Percentiles rank a stretch among this genome's conserved stretches.
Evolutionary conservation across 2,329 filamentous ascomycete genomes (phyloP).

Genomic region (Paradendryphiella salina): DNA sequence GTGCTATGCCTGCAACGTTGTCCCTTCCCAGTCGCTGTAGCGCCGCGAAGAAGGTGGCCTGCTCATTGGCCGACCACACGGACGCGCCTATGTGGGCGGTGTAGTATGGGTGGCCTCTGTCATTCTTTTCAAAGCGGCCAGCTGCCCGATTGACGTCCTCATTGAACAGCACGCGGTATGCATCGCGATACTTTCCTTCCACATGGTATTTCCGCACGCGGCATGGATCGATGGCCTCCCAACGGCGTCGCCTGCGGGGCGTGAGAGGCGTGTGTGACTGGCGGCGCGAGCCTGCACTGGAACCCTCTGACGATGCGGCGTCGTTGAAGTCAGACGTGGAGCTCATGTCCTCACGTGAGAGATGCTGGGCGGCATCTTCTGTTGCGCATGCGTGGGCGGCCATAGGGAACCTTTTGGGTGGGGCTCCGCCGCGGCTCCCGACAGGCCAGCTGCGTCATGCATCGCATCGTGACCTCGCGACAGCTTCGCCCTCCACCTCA

Average conservation of each 20-base stretch:
- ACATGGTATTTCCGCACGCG: slow-evolving; percentile 33
- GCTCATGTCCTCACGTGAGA: slow-evolving; percentile 17
- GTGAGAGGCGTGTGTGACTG: slow-evolving; percentile 18
- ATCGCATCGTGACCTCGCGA: slow-evolving; percentile 29
- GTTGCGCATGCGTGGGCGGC: not conserved
- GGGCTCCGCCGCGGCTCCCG: slow-evolving; percentile 10
- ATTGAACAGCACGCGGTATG: slow-evolving; percentile 46
- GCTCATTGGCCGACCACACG: slow-evolving; percentile 72
- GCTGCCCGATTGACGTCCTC: slow-evolving; percentile 27
- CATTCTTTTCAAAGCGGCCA: slow-evolving; percentile 18
- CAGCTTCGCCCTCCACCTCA: slow-evolving; percentile 19
- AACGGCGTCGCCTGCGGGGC: slow-evolving; percentile 33
- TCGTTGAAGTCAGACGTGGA: slow-evolving; percentile 18
- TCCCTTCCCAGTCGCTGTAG: slow-evolving; percentile 66
- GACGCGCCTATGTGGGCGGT: slow-evolving; percentile 68
- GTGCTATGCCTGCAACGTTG: slow-evolving; percentile 64
- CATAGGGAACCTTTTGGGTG: slow-evolving; percentile 9
- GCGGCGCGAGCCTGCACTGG: slow-evolving; percentile 13
- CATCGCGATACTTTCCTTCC: slow-evolving; percentile 52
- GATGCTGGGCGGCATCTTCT: not conserved
- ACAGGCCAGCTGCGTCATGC: slow-evolving; percentile 15
- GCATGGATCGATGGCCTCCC: slow-evolving; percentile 21
- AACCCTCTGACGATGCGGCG: not conserved
- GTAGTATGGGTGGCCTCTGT: slow-evolving; percentile 16
- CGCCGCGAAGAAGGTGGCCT: slow-evolving; percentile 68